Evolutionary conservation across 352 stramenopile species (phyloP), one percentile per base, ranked within the genome.

Genomic region (Globisporangium ultimum): DNA sequence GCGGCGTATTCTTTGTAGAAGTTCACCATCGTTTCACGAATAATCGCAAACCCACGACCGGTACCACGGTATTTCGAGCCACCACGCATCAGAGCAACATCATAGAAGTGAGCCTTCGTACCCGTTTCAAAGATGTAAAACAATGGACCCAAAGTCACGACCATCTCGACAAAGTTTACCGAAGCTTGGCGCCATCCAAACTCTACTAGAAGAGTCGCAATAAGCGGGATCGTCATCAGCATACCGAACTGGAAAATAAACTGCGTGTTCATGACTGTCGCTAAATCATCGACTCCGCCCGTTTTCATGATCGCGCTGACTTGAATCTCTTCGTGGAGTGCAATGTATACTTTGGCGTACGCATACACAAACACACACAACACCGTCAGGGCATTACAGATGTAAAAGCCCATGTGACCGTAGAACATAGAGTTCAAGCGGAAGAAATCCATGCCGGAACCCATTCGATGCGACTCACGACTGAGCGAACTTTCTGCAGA

Each of bases 191-290:
- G 80, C 78, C 81, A 95, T 32, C 86, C 84, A 48, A 88, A 88
- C 60, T 95, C 84, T 22, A 95, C 86, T 58, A 91, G 83, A 2
- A 95, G 60, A 24, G 81, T 91, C 2, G 86, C 84, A 32, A 95
- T 88, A 53, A 95, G 55, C 22, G 84, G 86, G 53, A 95, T 91
- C 13, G 83, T 91, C 79, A 93, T 91, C 32, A 95, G 69, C 77
- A 95, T 90, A 73, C 84, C 86, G 58, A 95, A 93, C 67, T 95
- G 86, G 70, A 93, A 93, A 41, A 91, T 91, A 55, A 91, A 93
- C 70, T 91, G 83, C 5, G 86, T 93, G 67, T 93, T 93, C 38
- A 95, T 66, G 18, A 91, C 78, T 11, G 89, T 67, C 0, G 84
- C 84, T 8, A 95, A 64, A 38, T 90, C 80, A 53, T 93, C 82